Base-by-base conservation (phyloP, 768 basidiomycete genomes). In the Rubroboletus satanas region DNA sequence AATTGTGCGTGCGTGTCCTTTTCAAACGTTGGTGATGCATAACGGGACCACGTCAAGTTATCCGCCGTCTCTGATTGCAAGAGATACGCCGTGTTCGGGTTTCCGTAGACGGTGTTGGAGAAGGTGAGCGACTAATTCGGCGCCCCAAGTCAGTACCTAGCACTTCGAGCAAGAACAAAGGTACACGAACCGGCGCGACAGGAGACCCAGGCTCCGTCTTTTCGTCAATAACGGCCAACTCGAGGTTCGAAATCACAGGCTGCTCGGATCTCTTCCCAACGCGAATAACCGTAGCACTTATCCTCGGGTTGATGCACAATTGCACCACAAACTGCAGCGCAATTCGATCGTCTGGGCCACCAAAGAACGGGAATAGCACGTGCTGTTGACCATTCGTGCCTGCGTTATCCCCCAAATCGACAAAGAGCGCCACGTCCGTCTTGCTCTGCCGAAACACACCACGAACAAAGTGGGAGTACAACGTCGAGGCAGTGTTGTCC, bases 261-360 rank as follows among this genome's bases (percentile, higher is more conserved):
- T 51, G 41, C 32, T 46, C 45, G 0, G 49, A 3, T 7, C 36
- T 62, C 67, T 78, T 84, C 21, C 60, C 63, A 32, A 96, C 74
- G 46, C 85, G 76, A 2, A 96, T 73, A 0, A 93, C 82, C 0
- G 89, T 93, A 0, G 91, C 97, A 5, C 71, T 80, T 0, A 91
- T 78, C 35, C 69, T 72, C 0, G 80, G 67, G 57, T 87, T 85
- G 32, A 71, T 70, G 52, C 93, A 89, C 29, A 89, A 65, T 68
- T 98, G 95, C 33, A 90, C 82, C 5, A 92, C 82, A 63, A 98
- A 83, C 31, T 80, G 73, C 28, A 98, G 73, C 0, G 92, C 91
- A 21, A 93, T 77, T 1, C 97, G 83, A 67, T 98, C 96, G 67
- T 99, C 96, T 0, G 92, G 85, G 0, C 96, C 96, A 36, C 96